Evolutionary conservation across 306 rosid species (phyloP).

Genomic region (Quercus robur): DNA sequence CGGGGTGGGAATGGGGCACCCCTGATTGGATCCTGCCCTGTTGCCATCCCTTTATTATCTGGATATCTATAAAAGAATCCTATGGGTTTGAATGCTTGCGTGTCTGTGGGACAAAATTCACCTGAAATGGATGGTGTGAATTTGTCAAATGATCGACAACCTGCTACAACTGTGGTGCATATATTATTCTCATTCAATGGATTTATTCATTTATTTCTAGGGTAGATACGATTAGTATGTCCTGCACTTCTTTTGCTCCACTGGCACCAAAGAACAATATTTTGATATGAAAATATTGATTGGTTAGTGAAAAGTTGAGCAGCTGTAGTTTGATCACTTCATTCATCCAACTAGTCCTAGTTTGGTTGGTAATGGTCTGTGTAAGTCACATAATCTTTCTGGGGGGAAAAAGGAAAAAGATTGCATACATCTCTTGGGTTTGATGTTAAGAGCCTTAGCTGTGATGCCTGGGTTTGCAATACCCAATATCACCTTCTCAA

Average conservation of each 20-base stretch:
- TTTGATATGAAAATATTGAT: neutral
- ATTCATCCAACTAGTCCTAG: too few species aligned
- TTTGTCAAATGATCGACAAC: constrained; percentile 24
- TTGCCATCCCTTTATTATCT: neutral
- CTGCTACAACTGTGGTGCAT: neutral
- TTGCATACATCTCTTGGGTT: too few species aligned
- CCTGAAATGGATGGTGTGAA: constrained; percentile 36
- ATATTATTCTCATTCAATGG: neutral
- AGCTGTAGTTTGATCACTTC: neutral
- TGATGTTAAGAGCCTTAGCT: too few species aligned
- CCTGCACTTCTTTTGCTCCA: neutral
- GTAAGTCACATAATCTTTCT: too few species aligned
- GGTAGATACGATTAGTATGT: neutral
- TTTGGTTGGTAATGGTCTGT: too few species aligned
- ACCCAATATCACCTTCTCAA: too few species aligned
- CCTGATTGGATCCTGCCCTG: too few species aligned
- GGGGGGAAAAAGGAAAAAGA: too few species aligned
- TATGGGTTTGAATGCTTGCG: constrained; percentile 3
- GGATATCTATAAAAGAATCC: constrained; percentile 9
- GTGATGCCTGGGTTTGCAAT: too few species aligned
- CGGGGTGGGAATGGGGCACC: too few species aligned
- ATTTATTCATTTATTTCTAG: neutral
- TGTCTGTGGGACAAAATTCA: constrained; percentile 13
- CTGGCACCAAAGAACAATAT: neutral
- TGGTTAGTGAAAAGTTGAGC: neutral